Base-by-base conservation (phyloP, 192 early-diverging fungal species). In the Nowakowskiella sp. region DNA sequence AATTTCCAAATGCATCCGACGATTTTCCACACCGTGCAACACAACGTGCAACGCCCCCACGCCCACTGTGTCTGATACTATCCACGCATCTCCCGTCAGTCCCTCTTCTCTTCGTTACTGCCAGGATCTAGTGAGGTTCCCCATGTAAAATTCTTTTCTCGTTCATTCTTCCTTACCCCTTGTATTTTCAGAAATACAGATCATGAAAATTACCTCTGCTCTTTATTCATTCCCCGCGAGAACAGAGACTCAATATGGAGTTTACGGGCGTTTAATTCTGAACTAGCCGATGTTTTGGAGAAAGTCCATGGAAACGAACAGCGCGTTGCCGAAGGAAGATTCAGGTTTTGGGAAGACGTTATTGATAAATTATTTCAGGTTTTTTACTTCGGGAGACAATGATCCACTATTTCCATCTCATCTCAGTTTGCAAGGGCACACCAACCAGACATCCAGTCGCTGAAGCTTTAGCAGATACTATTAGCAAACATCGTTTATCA, bases 181-280 rank as follows among this genome's bases (percentile, higher is more conserved):
- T n/a, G n/a, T n/a, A n/a, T 67, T 4, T 60, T 67, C 22, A 78
- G 77, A 62, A 59, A 68, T 30, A 50, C 73, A 57, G 90, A 92
- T 76, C 82, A 85, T 48, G 85, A 95, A 39, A 74, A 75, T 47
- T 95, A 89, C 63, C 63, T 89, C 9, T 67, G 77, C 16, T 72
- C 86, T 44, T 68, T 88, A 16, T 94, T 98, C 58, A 80, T 82
- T 31, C 88, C 92, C 5, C 47, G 63, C 22, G 59, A 66, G 6
- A 67, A 82, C 6, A 83, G 85, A 30, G 62, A 80, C 21, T 72
- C 85, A 3, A 77, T 82, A 31, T 86, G 81, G 70, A 90, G 81
- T 0, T 51, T 95, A 16, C 76, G 91, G 19, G 92, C 92, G 0
- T 83, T 98, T 69, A 94, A 96, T 65, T 64, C 89, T 31, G 95